Base-by-base conservation (phyloP, 345 rosid species). In the Sapria himalayana region DNA sequence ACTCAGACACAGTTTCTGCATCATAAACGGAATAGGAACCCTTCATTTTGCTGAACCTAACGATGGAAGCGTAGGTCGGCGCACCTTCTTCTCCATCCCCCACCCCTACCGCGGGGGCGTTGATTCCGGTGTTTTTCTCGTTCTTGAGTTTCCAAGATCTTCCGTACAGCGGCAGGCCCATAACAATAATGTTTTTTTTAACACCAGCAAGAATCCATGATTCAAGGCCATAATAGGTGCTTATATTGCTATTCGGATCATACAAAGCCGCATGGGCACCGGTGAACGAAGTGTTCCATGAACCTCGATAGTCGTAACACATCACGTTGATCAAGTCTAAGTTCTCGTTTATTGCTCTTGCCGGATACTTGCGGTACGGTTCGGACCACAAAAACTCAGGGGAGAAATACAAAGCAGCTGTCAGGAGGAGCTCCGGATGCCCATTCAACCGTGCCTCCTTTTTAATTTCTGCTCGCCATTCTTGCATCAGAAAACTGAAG, bases 371-470 rank as follows among this genome's bases (percentile, higher is more conserved):
- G 0, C 71, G 50, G 24, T 62, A 44, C 11, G 10, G 45, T 0
- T 14, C 14, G 0, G 1, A 35, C 17, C 47, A 9, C 19, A 50
- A 56, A 45, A 68, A 67, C 31, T 67, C 69, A 0, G 45, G 56
- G 0, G 65, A 58, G 39, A 65, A 75, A 51, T 69, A 69, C 22
- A 63, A 63, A 1, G 84, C 79, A 3, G 78, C 72, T 1, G 84
- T 71, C 48, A 69, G 62, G 18, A 71, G 8, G 5, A 71, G 51
- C 1, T 65, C 67, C 3, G 72, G 22, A 16, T 41, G 58, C 48
- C 4, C 2, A 6, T 67, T 63, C 14, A 48, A 27, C 48, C 19
- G 37, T 19, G 85, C 67, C 37, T 71, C 79, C 0, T 25, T 5
- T n/a, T 37, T 23, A 23, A 75, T 59, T 2, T 50, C 62, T 5